These are phyloP conservation scores for Fragilaria radians DNA, from an alignment of 108 stramenopile species.

Conservation along the genomic window DNA sequence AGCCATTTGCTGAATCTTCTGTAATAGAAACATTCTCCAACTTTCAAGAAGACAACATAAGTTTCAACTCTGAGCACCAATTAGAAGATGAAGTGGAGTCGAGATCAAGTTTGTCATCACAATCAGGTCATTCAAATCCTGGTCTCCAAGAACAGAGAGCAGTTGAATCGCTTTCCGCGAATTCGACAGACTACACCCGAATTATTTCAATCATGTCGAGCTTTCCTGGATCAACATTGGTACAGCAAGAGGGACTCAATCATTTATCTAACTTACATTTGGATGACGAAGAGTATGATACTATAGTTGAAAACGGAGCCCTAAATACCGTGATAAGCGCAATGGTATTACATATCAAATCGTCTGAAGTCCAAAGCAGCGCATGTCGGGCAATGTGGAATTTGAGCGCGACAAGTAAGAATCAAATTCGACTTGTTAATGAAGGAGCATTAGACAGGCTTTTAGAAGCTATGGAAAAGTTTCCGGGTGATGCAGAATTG, in stretches of 20 bases:
- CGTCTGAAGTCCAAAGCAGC: conserved; percentile 33
- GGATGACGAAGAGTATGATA: conserved; percentile 17
- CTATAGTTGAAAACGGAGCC: conserved; percentile 21
- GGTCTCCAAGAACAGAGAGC: neutral
- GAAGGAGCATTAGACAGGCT: conserved; percentile 39
- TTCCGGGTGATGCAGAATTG: conserved; percentile 33
- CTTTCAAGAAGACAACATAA: neutral
- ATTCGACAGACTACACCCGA: neutral
- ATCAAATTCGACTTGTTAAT: conserved; percentile 41
- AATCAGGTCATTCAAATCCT: neutral
- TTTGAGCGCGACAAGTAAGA: conserved; percentile 27
- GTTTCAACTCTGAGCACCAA: too few relatives aligned
- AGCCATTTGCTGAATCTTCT: conserved; percentile 2
- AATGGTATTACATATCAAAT: conserved; percentile 26
- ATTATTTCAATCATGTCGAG: conserved; percentile 1
- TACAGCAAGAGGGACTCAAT: conserved; percentile 7
- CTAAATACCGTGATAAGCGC: conserved; percentile 32
- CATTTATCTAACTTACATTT: conserved; percentile 1
- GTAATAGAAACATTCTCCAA: neutral
- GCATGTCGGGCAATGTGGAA: conserved; percentile 58
- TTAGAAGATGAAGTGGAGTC: neutral
- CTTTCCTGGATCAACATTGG: neutral
- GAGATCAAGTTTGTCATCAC: neutral
- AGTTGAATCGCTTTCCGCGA: neutral
- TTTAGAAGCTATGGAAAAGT: conserved; percentile 36